Evolutionary conservation across 2,329 filamentous ascomycete species (phyloP), one percentile per base, ranked within the genome.

Genomic region (Exophiala lecanii-corni): DNA sequence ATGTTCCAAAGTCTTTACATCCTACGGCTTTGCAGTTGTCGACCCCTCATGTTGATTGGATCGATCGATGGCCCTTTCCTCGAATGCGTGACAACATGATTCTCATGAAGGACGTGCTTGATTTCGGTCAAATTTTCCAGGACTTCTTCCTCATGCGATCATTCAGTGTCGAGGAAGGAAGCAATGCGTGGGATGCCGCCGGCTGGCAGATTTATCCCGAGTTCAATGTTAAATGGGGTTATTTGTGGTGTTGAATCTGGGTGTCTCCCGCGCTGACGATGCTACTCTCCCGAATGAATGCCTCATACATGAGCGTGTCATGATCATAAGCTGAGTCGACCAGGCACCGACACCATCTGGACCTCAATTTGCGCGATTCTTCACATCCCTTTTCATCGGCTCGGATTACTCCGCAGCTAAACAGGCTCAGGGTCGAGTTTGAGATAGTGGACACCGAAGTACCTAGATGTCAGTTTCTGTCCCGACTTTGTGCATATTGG

Each of bases 31-130:
- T 59, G 12, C 66, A 69, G 39, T 51, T 59, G 7, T 51, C 49
- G 2, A 57, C 57, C 3, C 53, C 62, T 12, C 65, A 69, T 51
- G 57, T 59, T 21, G 54, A 57, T 0, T 68, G 63, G 60, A 59
- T 68, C 38, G 66, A 69, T 43, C 59, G 64, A 16, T 62, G 68
- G 21, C 65, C 65, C 2, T 67, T 68, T 40, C 64, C 64, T 5
- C 56, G 55, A 19, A 60, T 68, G 56, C 54, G 67, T 12, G 62
- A 68, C 34, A 61, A 58, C 31, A 41, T 68, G 30, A 68, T 70
- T 28, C 45, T 33, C 7, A 39, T 49, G 15, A 38, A 38, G 3
- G 47, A 49, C 21, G 4, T 23, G 2, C 41, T 69, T 20, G 61
- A 70, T 48, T 58, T 65, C n/a, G 63, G 66, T 17, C 61, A 65